Percentiles rank a stretch among this genome's conserved stretches.
phyloP scores from a whole-genome alignment of 192 early-diverging fungal species.

The Anaeromyces robustus region DNA sequence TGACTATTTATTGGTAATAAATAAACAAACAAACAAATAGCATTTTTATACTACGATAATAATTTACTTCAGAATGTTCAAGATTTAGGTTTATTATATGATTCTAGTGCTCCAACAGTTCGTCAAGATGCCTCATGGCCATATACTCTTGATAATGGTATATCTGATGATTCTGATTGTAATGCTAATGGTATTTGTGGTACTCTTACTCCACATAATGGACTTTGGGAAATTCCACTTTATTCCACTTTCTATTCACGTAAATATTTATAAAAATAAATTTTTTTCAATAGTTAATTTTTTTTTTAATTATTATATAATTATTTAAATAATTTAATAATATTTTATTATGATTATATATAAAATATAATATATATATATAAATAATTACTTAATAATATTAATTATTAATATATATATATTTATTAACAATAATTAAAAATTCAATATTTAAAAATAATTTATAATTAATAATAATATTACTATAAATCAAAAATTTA shows the following conservation, averaged over 20 bases:
- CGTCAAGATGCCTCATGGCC: constrained; percentile 36
- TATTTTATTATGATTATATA: too few relatives aligned
- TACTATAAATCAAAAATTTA: too few relatives aligned
- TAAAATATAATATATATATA: too few relatives aligned
- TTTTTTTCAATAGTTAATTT: too few relatives aligned
- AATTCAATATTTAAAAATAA: too few relatives aligned
- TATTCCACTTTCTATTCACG: background rate
- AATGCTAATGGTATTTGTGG: constrained; percentile 29
- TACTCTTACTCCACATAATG: constrained; percentile 18
- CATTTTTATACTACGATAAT: constrained; percentile 37
- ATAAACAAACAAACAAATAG: background rate
- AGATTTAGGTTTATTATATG: constrained; percentile 30
- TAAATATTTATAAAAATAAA: background rate
- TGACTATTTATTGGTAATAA: too few relatives aligned
- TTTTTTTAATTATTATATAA: too few relatives aligned
- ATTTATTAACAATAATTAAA: too few relatives aligned
- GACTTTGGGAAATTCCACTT: constrained; percentile 48
- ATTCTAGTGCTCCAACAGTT: constrained; percentile 27
- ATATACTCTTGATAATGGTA: constrained; percentile 49
- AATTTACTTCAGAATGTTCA: constrained; percentile 22
- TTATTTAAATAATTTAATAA: too few relatives aligned
- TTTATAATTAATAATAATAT: too few relatives aligned
- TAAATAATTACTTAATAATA: too few relatives aligned
- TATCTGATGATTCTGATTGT: constrained; percentile 31
- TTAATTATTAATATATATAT: too few relatives aligned